Conservation (phyloP, 768 basidiomycete genomes). For the Agaricus sinodeliciosus region DNA sequence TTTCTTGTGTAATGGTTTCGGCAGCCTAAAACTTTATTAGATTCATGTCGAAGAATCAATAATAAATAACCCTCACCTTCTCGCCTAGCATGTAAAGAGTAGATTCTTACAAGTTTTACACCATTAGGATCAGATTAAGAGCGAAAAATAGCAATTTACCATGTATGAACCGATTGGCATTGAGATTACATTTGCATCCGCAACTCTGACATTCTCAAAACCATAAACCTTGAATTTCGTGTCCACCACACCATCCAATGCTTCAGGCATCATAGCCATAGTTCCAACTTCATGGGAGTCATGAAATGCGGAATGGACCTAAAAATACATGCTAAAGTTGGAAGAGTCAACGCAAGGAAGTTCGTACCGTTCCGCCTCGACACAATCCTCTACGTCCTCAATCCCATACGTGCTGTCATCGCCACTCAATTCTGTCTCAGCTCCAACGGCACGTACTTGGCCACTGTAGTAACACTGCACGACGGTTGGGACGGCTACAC, state of each 20-base stretch:
- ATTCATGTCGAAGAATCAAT: not conserved
- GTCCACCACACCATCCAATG: constrained; percentile 32
- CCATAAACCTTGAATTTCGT: constrained; percentile 29
- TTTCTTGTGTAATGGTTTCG: constrained; percentile 6
- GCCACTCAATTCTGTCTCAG: too few relatives aligned
- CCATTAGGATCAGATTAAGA: constrained; percentile 3
- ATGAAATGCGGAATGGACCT: too few relatives aligned
- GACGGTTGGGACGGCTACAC: too few relatives aligned
- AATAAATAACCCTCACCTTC: constrained; percentile 13
- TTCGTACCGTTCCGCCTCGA: too few relatives aligned
- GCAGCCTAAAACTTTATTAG: constrained; percentile 7
- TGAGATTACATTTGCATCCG: constrained; percentile 28
- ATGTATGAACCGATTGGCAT: constrained; percentile 26
- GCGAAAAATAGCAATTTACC: constrained; percentile 14
- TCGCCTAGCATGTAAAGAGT: constrained; percentile 26
- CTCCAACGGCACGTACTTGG: too few relatives aligned
- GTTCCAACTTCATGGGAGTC: constrained; percentile 25
- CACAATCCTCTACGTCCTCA: too few relatives aligned
- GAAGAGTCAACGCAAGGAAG: too few relatives aligned
- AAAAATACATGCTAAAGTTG: too few relatives aligned
- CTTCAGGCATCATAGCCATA: constrained; percentile 32
- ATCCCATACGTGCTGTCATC: too few relatives aligned
- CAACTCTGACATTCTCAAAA: constrained; percentile 26
- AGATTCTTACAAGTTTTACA: constrained; percentile 11
- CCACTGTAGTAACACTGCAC: too few relatives aligned